Evolutionary conservation across 2,329 filamentous ascomycete species (phyloP).

Genomic region (Ascochyta viciae-villosae): DNA sequence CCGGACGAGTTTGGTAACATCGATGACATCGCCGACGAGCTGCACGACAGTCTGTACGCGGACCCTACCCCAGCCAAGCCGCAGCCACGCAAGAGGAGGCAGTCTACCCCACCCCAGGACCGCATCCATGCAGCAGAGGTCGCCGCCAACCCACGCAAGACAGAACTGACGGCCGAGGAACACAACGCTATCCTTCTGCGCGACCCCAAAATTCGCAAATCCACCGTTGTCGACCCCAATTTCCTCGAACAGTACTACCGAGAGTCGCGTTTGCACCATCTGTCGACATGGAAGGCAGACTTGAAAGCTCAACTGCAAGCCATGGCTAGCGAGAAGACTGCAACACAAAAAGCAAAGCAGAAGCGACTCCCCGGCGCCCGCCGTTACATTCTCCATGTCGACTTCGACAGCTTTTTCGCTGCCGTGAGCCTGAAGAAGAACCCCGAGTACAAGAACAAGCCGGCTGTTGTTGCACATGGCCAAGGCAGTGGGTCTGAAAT

Average conservation of each 20-base stretch:
- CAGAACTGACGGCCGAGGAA: constrained; percentile 80
- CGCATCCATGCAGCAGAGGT: constrained; percentile 13
- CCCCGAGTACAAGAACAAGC: constrained; percentile 78
- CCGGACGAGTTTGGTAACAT: constrained; percentile 5
- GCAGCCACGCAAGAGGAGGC: constrained; percentile 1
- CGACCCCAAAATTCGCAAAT: constrained; percentile 85
- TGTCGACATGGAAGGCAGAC: constrained; percentile 96
- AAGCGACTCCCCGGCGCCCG: constrained; percentile 69
- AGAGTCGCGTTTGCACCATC: constrained; percentile 91
- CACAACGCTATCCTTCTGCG: constrained; percentile 86
- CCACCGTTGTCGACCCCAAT: constrained; percentile 88
- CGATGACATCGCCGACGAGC: constrained; percentile 17
- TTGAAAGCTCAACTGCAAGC: constrained; percentile 88
- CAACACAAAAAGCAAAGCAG: constrained; percentile 57
- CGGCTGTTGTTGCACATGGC: constrained; percentile 88
- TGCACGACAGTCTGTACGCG: constrained; percentile 34
- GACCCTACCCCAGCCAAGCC: constrained; percentile 25
- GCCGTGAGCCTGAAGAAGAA: constrained; percentile 83
- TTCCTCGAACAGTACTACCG: constrained; percentile 95
- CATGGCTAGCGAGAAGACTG: constrained; percentile 73
- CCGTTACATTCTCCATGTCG: constrained; percentile 90
- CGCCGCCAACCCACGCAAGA: constrained; percentile 12
- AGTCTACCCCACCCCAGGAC: constrained; percentile 8
- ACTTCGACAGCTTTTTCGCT: constrained; percentile 99
- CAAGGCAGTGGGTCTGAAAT: constrained; percentile 89